phyloP scores from a whole-genome alignment of 192 early-diverging fungal genomes.

The Coemansia sp. region DNA sequence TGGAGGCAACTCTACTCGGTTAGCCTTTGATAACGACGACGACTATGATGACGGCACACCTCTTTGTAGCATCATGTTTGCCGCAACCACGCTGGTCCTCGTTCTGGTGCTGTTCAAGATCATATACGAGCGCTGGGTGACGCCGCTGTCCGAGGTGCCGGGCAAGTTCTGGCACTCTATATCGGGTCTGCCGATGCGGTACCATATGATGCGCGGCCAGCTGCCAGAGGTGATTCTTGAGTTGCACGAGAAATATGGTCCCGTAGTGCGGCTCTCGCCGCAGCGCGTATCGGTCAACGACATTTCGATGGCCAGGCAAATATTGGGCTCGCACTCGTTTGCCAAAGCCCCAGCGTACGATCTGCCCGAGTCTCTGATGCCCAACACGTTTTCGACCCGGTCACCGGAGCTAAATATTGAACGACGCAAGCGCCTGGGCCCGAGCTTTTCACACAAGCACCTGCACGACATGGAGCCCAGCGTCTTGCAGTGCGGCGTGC shows the following conservation, averaged over 20 bases:
- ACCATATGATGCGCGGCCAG: constrained; percentile 41
- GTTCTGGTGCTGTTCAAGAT: constrained; percentile 34
- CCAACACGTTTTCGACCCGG: constrained; percentile 41
- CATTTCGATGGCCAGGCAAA: constrained; percentile 12
- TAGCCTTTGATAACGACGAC: constrained; percentile 44
- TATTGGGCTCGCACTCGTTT: constrained; percentile 31
- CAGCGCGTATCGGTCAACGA: constrained; percentile 40
- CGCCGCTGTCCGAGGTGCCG: constrained; percentile 30
- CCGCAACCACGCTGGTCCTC: constrained; percentile 9
- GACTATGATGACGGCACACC: constrained; percentile 25
- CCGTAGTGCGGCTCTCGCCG: constrained; percentile 37
- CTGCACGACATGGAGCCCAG: constrained; percentile 21
- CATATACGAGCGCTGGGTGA: constrained; percentile 49
- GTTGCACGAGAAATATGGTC: constrained; percentile 26
- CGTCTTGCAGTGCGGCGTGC: constrained; percentile 16
- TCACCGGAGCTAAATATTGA: constrained; percentile 24
- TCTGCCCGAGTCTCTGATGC: constrained; percentile 14
- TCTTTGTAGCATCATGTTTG: constrained; percentile 32
- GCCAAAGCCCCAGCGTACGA: constrained; percentile 33
- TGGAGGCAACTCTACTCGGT: constrained; percentile 42
- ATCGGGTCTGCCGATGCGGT: constrained; percentile 40
- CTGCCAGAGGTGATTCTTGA: constrained; percentile 20
- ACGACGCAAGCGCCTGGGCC: constrained; percentile 33
- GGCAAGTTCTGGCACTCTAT: constrained; percentile 26
- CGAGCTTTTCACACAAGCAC: constrained; percentile 37